These are phyloP conservation scores for Globisporangium recalcitrans DNA, from an alignment of 352 stramenopile genomes.

Conservation along the genomic window DNA sequence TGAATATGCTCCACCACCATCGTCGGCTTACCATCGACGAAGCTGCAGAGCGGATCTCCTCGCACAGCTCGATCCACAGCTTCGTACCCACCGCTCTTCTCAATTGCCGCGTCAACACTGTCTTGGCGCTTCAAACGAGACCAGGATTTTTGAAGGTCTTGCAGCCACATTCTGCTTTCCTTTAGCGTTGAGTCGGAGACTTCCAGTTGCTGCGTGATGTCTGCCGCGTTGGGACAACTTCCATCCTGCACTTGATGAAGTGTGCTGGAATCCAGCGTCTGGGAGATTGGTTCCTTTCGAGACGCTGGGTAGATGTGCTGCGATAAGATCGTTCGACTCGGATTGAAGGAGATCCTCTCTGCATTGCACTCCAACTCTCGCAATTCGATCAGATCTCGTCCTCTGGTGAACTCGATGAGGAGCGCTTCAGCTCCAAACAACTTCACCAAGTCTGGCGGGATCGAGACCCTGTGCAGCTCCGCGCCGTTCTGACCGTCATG, in stretches of 20 bases:
- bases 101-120: conserved; percentile 74
- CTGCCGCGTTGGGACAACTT: background rate
- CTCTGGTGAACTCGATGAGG: conserved; percentile 25
- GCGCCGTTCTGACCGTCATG: conserved; percentile 17
- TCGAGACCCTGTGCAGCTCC: conserved; percentile 31
- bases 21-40: conserved; percentile 60
- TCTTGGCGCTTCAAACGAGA: conserved; percentile 68
- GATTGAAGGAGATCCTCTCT: conserved; percentile 29
- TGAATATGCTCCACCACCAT: background rate
- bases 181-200: conserved; percentile 21
- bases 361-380: conserved; percentile 21
- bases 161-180: conserved; percentile 40
- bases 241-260: background rate
- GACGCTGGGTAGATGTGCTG: conserved; percentile 44
- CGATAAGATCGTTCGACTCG: conserved; percentile 47
- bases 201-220: background rate
- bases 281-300: background rate
- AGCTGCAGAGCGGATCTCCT: conserved; percentile 68
- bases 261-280: background rate
- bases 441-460: conserved; percentile 41
- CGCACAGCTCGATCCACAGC: conserved; percentile 77
- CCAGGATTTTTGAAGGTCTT: conserved; percentile 65
- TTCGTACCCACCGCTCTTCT: conserved; percentile 83
- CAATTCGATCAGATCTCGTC: conserved; percentile 2
- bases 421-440: conserved; percentile 43